phyloP scores from a whole-genome alignment of 2,329 filamentous ascomycete genomes.

The Fusarium miscanthi region DNA sequence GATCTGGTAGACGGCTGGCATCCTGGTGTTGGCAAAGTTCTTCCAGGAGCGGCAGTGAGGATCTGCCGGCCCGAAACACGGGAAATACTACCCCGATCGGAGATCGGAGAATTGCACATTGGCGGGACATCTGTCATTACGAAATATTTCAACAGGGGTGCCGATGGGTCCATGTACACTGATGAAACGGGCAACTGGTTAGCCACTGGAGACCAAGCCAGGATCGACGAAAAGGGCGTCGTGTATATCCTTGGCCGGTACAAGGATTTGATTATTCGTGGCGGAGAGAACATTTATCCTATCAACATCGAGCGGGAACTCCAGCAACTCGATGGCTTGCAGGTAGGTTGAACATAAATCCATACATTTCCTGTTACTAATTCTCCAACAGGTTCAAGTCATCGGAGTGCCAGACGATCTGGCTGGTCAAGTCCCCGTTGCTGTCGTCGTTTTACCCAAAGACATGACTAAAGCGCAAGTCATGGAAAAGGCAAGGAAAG shows the following conservation, averaged over 20 bases:
- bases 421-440: constrained; percentile 61
- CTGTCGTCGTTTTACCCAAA: constrained; percentile 53
- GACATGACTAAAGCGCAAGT: constrained; percentile 48
- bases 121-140: constrained; percentile 51
- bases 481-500: constrained; percentile 42
- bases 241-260: constrained; percentile 56
- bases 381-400: constrained; percentile 49
- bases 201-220: constrained; percentile 55
- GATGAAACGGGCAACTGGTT: constrained; percentile 52
- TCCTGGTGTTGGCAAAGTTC: constrained; percentile 55
- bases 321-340: constrained; percentile 48
- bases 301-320: constrained; percentile 52
- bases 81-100: constrained; percentile 45
- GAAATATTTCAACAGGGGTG: constrained; percentile 47
- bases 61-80: constrained; percentile 51
- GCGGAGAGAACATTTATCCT: constrained; percentile 58
- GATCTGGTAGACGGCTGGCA: constrained; percentile 49
- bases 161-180: constrained; percentile 50
- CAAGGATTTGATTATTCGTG: constrained; percentile 59
- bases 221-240: constrained; percentile 52
- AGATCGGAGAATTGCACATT: constrained; percentile 56
- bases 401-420: constrained; percentile 57
- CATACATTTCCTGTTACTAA: constrained; percentile 7
- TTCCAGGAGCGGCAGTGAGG: constrained; percentile 53
- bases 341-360: constrained; percentile 31